A percentile compares a stretch with the other conserved stretches of the same genome.
phyloP scores from a whole-genome alignment of 1,284 basidiomycete species.

The Pseudozyma pruni region DNA sequence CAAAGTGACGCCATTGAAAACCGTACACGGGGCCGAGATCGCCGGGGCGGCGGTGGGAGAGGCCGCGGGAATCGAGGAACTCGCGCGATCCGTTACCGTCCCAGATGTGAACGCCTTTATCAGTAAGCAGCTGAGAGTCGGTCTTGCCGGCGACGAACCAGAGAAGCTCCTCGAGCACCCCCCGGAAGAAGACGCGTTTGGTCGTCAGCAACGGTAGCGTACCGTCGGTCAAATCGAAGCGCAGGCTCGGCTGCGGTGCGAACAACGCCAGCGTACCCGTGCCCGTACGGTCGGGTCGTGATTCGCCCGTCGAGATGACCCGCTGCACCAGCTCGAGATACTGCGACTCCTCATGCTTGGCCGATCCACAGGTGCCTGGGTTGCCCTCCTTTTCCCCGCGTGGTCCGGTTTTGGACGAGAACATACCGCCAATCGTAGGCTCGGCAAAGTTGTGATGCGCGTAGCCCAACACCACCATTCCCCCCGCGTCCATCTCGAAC shows the following conservation, averaged over 20 bases:
- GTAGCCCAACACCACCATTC: conserved; percentile 64
- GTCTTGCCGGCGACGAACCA: conserved; percentile 93
- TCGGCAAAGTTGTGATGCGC: conserved; percentile 62
- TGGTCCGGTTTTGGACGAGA: conserved; percentile 59
- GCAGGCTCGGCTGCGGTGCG: conserved; percentile 59
- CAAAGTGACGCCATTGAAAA: conserved; percentile 99
- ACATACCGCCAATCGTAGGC: conserved; percentile 62
- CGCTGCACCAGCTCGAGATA: conserved; percentile 61
- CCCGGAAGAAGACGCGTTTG: conserved; percentile 90
- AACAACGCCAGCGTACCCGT: conserved; percentile 65
- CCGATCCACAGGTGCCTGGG: conserved; percentile 11
- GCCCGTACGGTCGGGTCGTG: conserved; percentile 61
- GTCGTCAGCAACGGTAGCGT: conserved; percentile 89
- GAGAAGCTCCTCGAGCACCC: conserved; percentile 91
- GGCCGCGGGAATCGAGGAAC: conserved; percentile 85
- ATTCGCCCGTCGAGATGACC: conserved; percentile 59
- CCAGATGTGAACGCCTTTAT: conserved; percentile 95
- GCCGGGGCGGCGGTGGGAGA: conserved; percentile 85
- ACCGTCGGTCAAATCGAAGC: conserved; percentile 54
- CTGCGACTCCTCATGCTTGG: conserved; percentile 61
- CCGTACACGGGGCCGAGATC: conserved; percentile 97
- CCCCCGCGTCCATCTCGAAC: conserved; percentile 65
- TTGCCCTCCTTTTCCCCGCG: conserved; percentile 22
- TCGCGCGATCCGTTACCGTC: conserved; percentile 91
- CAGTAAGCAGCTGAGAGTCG: conserved; percentile 80